Evolutionary conservation across 148 eudicot species (phyloP).

Genomic region (Chenopodium album): DNA sequence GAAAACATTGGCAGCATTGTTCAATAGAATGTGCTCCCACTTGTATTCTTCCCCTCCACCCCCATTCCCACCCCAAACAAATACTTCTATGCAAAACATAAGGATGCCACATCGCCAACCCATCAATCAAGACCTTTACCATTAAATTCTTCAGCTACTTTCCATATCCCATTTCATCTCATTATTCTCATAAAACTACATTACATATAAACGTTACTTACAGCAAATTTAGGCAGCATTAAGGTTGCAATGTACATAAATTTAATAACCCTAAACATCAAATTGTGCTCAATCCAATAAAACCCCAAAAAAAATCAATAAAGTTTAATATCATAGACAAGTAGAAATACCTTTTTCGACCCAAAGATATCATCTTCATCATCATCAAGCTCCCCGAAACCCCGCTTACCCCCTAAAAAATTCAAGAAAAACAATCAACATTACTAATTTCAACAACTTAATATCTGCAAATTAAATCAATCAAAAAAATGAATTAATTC

Average conservation of each 20-base stretch:
- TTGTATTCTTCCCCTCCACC: background rate
- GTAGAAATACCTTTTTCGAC: conserved; percentile 57
- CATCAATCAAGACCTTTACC: background rate
- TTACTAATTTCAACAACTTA: background rate
- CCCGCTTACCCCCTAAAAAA: conserved; percentile 65
- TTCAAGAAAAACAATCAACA: conserved; percentile 8
- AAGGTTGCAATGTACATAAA: background rate
- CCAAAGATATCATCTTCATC: conserved; percentile 95
- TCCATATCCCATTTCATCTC: background rate
- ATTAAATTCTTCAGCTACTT: background rate
- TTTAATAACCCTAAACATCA: background rate
- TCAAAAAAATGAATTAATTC: background rate
- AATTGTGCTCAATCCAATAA: background rate
- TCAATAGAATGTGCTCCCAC: background rate
- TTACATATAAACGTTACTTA: background rate
- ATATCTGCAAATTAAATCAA: background rate
- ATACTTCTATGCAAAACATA: background rate
- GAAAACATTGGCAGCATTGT: background rate
- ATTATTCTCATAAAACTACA: too few species aligned
- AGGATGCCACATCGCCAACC: background rate
- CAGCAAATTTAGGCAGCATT: background rate
- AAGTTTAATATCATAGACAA: background rate
- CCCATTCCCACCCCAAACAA: background rate
- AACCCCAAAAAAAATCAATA: background rate
- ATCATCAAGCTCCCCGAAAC: conserved; percentile 87